Percentiles rank a stretch among this genome's conserved stretches.
Conservation (phyloP, 805 yeast genomes). For the Kazachstania africana region DNA sequence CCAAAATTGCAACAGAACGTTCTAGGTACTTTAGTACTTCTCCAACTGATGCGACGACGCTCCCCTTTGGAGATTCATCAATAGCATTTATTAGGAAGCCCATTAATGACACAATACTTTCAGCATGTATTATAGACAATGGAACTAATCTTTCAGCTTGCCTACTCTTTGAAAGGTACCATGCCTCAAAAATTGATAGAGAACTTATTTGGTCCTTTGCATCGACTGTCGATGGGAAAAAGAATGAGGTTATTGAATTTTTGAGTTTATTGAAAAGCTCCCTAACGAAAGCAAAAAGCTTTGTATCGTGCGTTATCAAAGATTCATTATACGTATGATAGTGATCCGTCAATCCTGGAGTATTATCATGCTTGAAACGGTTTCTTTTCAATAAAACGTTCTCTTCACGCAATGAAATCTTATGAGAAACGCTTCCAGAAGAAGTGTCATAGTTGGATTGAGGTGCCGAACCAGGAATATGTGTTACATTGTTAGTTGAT, state of each 20-base stretch:
- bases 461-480: conserved; percentile 13
- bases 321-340: conserved; percentile 14
- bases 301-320: conserved; percentile 19
- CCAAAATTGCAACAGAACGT: conserved; percentile 43
- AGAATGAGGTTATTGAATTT: conserved; percentile 8
- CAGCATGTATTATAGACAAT: conserved; percentile 56
- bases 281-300: conserved; percentile 8
- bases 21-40: conserved; percentile 51
- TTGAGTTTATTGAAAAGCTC: conserved; percentile 6
- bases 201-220: conserved; percentile 3
- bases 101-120: conserved; percentile 47
- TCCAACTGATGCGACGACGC: conserved; percentile 42
- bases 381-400: conserved; percentile 11
- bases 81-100: conserved; percentile 40
- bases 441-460: background rate
- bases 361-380: too few relatives aligned
- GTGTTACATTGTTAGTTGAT: conserved; percentile 1
- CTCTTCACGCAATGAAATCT: conserved; percentile 16
- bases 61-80: conserved; percentile 49
- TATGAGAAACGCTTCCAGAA: conserved; percentile 6
- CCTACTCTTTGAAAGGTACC: conserved; percentile 26
- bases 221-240: conserved; percentile 15
- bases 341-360: conserved; percentile 4
- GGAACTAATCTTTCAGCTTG: conserved; percentile 52
- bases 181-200: conserved; percentile 15